Evolutionary conservation across 116 monocot genomes (phyloP).

Genomic region (Dioscorea cayenensis): DNA sequence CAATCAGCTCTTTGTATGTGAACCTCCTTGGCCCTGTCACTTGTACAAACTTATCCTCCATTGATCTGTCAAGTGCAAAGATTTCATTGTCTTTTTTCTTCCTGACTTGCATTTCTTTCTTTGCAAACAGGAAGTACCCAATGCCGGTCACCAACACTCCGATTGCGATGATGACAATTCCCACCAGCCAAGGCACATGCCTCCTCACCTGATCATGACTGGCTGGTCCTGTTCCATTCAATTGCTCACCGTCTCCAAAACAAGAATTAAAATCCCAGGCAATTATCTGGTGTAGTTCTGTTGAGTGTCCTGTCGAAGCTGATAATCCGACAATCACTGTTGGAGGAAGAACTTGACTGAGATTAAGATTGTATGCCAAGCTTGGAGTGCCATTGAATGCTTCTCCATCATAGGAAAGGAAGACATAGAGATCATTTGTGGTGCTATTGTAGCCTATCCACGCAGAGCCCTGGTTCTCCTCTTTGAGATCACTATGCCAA

Average conservation of each 20-base stretch:
- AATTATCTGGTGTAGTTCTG: conserved; percentile 9
- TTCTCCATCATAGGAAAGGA: conserved; percentile 8
- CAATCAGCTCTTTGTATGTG: conserved; percentile 20
- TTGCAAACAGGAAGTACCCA: neutral
- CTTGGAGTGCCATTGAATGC: neutral
- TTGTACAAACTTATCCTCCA: conserved; percentile 7
- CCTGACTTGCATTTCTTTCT: neutral
- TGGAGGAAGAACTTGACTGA: conserved; percentile 3
- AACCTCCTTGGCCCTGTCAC: conserved; percentile 20
- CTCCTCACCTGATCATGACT: neutral
- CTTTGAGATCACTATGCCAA: conserved; percentile 8
- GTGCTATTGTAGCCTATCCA: conserved; percentile 23
- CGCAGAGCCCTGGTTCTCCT: conserved; percentile 8
- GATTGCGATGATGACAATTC: neutral
- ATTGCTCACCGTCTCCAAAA: neutral
- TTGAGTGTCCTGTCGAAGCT: neutral
- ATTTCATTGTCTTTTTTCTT: neutral
- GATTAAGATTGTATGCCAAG: neutral
- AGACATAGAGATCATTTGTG: conserved; percentile 11
- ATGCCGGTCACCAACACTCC: neutral
- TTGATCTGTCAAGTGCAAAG: neutral
- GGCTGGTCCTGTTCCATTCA: no score
- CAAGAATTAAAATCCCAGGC: conserved; percentile 1
- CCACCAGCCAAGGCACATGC: neutral
- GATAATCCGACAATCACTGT: conserved; percentile 7